phyloP scores from a whole-genome alignment of 768 basidiomycete genomes.

The Pleurotus platypus region DNA sequence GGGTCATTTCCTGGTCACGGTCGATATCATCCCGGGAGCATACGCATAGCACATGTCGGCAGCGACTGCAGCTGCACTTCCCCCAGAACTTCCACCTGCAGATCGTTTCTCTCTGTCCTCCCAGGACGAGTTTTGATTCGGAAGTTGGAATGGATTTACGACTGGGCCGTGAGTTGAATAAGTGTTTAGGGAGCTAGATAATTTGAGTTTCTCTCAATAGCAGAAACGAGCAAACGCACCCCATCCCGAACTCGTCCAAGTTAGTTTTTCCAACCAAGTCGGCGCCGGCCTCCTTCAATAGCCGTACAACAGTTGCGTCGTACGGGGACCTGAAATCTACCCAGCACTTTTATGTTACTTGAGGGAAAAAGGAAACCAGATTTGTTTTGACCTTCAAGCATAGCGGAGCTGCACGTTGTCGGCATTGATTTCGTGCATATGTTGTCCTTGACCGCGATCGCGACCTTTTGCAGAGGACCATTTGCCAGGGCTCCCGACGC shows the following conservation, averaged over 20 bases:
- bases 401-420: slow-evolving; percentile 73
- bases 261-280: slow-evolving; percentile 85
- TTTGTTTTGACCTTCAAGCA: slow-evolving; percentile 53
- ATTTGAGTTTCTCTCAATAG: neutral
- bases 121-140: slow-evolving; percentile 19
- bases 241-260: slow-evolving; percentile 99
- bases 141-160: slow-evolving; percentile 61
- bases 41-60: slow-evolving; percentile 82
- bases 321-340: slow-evolving; percentile 76
- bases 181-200: slow-evolving; percentile 67
- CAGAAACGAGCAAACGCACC: slow-evolving; percentile 42
- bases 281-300: slow-evolving; percentile 62
- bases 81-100: slow-evolving; percentile 93
- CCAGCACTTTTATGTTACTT: no score
- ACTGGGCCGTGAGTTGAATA: slow-evolving; percentile 76
- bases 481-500: slow-evolving; percentile 43
- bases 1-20: no score
- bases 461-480: slow-evolving; percentile 34
- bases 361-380: neutral
- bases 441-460: slow-evolving; percentile 83
- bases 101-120: slow-evolving; percentile 42
- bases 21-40: slow-evolving; percentile 24
- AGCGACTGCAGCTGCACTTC: slow-evolving; percentile 91
- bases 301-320: slow-evolving; percentile 78
- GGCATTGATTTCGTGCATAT: slow-evolving; percentile 67